These are phyloP conservation scores for barrel medic (Medicago truncatula) DNA, from an alignment of 306 rosid species.

Conservation along the genomic window DNA sequence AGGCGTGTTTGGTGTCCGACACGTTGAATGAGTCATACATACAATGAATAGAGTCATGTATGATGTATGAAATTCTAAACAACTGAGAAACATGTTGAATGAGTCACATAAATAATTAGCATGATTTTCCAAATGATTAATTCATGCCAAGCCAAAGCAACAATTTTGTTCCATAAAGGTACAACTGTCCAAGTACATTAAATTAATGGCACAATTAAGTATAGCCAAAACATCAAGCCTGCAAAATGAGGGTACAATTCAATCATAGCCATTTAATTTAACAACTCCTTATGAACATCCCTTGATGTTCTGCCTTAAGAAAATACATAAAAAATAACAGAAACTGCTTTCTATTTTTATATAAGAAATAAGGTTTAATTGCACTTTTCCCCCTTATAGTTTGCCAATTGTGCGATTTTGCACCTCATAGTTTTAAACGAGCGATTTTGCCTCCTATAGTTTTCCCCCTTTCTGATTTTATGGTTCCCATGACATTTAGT, in stretches of 20 bases:
- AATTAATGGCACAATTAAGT: constrained; percentile 3
- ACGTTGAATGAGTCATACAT: too few relatives aligned
- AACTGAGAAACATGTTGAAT: not conserved
- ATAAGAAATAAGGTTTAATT: too few relatives aligned
- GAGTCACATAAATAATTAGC: not conserved
- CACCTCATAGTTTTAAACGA: too few relatives aligned
- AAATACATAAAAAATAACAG: too few relatives aligned
- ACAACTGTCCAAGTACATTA: not conserved
- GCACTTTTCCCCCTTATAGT: too few relatives aligned
- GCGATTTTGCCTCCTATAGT: too few relatives aligned
- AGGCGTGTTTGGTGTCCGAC: not conserved
- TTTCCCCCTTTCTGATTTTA: too few relatives aligned
- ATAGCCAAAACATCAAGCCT: not conserved
- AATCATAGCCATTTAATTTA: constrained; percentile 3
- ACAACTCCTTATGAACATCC: not conserved
- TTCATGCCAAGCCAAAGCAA: constrained; percentile 3
- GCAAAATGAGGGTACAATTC: constrained; percentile 3
- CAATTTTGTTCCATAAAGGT: not conserved
- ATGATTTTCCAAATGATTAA: not conserved
- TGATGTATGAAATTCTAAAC: not conserved
- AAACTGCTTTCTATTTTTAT: too few relatives aligned
- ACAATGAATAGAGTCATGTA: not conserved
- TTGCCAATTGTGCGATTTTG: too few relatives aligned
- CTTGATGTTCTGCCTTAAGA: not conserved
- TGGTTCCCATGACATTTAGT: too few relatives aligned